Base-by-base conservation (phyloP, 1,284 basidiomycete species). In the Ceratobasidium theobromae region DNA sequence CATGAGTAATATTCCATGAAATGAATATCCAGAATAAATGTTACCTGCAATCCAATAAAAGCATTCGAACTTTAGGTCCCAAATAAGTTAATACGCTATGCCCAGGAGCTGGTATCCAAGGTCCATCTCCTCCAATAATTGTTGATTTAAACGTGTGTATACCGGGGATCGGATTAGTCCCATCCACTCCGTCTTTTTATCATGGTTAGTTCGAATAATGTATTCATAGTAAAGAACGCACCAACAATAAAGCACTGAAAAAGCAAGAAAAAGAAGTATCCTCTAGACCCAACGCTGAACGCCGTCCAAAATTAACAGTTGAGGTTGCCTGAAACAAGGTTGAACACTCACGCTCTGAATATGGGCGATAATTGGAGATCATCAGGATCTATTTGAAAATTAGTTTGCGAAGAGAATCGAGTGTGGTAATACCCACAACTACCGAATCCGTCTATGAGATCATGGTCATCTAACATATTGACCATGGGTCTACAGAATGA, bases 221-320 rank as follows among this genome's bases (percentile, higher is more conserved):
- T 27, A n/a, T 23, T 16, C n/a, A 21, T 14, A n/a, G 88, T 89
- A 40, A n/a, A 9, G 35, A 28, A 70, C 83, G 71, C 72, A 89
- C 89, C 82, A 69, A 88, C 87, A 70, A 91, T 85, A 76, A 96
- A 96, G 70, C 92, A 90, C 73, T 97, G 95, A 80, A 98, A 97
- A 0, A 97, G 78, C 18, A 96, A 79, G 78, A 86, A 98, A 80
- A 90, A 95, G 76, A 95, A 95, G 77, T 94, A 95, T 18, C 88
- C 91, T 71, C 91, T 80, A 1, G 85, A 78, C 18, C 93, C 94
- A 65, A 75, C 76, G 38, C 64, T 68, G 46, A 25, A 33, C 58
- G 3, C 35, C 32, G 28, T 12, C 28, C 48, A 55, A 41, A 21
- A 33, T 23, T 49, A 16, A 51, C 21, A 21, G 60, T 32, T 11